These are phyloP conservation scores for Botrytis elliptica DNA, from an alignment of 2,329 filamentous ascomycete species.

Conservation along the genomic window DNA sequence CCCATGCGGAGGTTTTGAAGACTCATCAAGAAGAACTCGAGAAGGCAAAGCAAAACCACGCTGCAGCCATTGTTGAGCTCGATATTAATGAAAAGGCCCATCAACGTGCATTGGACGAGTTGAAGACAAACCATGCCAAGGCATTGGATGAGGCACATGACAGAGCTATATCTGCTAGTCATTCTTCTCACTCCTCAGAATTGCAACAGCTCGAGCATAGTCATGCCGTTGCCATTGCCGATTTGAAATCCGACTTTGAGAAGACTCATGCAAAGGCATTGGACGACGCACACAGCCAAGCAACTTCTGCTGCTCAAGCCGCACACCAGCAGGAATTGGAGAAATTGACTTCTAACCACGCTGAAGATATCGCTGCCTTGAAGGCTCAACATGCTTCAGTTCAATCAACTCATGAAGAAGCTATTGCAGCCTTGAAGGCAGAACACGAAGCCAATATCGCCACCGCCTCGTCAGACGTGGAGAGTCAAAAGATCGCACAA, in stretches of 20 bases:
- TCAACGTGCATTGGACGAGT: constrained; percentile 53
- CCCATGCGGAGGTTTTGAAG: constrained; percentile 33
- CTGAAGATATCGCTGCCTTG: constrained; percentile 43
- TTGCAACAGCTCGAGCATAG: constrained; percentile 54
- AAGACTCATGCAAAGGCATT: constrained; percentile 57
- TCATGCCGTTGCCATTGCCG: constrained; percentile 46
- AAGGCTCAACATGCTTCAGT: constrained; percentile 47
- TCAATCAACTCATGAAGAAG: constrained; percentile 56
- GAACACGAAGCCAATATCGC: background rate
- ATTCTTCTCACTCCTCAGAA: constrained; percentile 49
- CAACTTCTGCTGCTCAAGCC: constrained; percentile 49
- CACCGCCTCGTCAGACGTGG: background rate
- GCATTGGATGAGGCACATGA: constrained; percentile 58
- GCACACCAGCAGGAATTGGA: constrained; percentile 52
- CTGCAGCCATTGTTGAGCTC: constrained; percentile 33
- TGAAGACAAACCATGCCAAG: constrained; percentile 57
- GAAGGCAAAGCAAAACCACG: constrained; percentile 33
- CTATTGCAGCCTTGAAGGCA: constrained; percentile 41
- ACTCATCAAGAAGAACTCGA: constrained; percentile 32
- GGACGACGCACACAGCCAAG: constrained; percentile 53
- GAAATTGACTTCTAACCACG: constrained; percentile 54
- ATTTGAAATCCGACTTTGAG: constrained; percentile 47
- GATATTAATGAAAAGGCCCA: constrained; percentile 53
- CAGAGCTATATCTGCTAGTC: constrained; percentile 48
- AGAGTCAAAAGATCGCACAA: constrained; percentile 39